These are phyloP conservation scores for Anisodus tanguticus DNA, from an alignment of 257 asterid genomes.

Conservation along the genomic window DNA sequence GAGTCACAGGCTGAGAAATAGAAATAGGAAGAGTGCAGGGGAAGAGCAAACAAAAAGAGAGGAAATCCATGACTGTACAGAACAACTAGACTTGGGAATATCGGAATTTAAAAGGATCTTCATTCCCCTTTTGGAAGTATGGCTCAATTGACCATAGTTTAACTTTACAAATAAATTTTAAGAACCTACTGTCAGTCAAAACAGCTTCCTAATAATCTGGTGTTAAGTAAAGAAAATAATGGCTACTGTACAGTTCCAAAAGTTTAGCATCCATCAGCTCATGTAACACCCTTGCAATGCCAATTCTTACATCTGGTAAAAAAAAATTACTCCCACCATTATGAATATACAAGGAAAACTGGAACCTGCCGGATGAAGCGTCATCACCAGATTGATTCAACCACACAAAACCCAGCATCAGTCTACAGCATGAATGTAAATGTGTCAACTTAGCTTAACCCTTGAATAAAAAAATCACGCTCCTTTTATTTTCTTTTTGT, in stretches of 20 bases:
- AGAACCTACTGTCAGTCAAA: conserved; percentile 14
- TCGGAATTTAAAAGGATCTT: not conserved
- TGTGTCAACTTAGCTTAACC: conserved; percentile 4
- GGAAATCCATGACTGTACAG: not conserved
- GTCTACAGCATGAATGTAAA: too few species aligned
- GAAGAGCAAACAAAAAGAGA: not conserved
- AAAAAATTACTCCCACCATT: not conserved
- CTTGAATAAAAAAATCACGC: conserved; percentile 7
- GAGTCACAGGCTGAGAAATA: not conserved
- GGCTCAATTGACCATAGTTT: conserved; percentile 15
- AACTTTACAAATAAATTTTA: conserved; percentile 21
- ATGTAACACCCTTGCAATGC: not conserved
- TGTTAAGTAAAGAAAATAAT: not conserved
- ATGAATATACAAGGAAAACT: conserved; percentile 15
- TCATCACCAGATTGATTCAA: conserved; percentile 1
- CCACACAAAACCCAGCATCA: too few species aligned
- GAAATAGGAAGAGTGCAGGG: not conserved
- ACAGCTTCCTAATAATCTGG: conserved; percentile 11
- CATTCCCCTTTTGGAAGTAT: not conserved
- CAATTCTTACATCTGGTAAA: conserved; percentile 20
- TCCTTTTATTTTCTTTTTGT: not conserved
- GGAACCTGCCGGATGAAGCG: not conserved
- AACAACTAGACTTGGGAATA: not conserved
- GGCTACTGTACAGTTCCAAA: conserved; percentile 29
- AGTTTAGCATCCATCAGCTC: conserved; percentile 13